phyloP scores from a whole-genome alignment of 768 basidiomycete genomes.

The Termitomyces sp. region DNA sequence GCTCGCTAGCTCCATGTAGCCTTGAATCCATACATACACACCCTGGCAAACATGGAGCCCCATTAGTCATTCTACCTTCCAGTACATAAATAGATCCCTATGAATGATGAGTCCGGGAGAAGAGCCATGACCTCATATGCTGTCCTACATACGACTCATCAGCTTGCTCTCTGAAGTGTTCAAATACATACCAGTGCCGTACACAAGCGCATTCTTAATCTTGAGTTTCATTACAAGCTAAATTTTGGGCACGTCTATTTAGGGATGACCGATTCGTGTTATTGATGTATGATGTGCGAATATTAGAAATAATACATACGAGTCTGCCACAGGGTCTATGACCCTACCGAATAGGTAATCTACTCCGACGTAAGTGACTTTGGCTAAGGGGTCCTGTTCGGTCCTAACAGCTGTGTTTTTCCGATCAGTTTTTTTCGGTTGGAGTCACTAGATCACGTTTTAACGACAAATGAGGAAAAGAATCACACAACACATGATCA shows the following conservation, averaged over 20 bases:
- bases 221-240: neutral
- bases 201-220: neutral
- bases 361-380: too few relatives aligned
- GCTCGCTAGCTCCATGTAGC: neutral
- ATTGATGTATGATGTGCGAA: neutral
- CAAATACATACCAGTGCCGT: neutral
- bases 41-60: neutral
- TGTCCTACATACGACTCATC: neutral
- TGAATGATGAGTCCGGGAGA: neutral
- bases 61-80: neutral
- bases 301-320: neutral
- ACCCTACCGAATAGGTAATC: neutral
- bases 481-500: too few relatives aligned
- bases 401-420: too few relatives aligned
- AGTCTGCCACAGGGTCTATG: neutral
- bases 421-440: too few relatives aligned
- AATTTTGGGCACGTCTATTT: neutral
- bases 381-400: too few relatives aligned
- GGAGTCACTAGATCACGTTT: too few relatives aligned
- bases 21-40: neutral
- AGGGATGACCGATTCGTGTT: neutral
- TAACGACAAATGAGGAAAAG: too few relatives aligned
- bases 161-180: neutral
- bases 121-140: neutral
- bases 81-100: neutral